Base-by-base conservation (phyloP, 1,284 basidiomycete species). In the Somion occarium region DNA sequence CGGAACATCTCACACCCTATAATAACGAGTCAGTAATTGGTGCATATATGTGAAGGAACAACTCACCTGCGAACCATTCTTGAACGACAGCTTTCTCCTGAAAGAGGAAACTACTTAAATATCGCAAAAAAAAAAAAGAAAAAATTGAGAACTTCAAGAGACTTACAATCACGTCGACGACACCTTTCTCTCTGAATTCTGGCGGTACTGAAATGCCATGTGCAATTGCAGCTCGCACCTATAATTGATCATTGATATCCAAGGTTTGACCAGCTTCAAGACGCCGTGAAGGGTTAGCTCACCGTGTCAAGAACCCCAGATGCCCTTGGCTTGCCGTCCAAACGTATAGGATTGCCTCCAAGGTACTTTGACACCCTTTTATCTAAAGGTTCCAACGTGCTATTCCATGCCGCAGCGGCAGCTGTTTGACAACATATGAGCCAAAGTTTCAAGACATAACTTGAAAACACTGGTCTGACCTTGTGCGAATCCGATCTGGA, bases 281-380 rank as follows among this genome's bases (percentile, higher is more conserved):
- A 34, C 37, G n/a, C 9, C 15, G 7, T 76, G 44, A n/a, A n/a
- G n/a, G n/a, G n/a, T n/a, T n/a, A n/a, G n/a, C n/a, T n/a, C 53
- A 85, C 83, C 0, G 89, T 91, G 64, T 92, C 90, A 56, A 92
- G 69, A n/a, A 93, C 75, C 3, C 89, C 90, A 15, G 83, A 88
- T 4, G 86, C 83, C 53, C 88, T 72, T 2, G 90, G 90, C 58
- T 80, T 83, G 1, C 88, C 88, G 56, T 92, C 88, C 2, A 92
- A 69, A 15, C 88, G 78, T 11, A 91, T 69, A 2, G 85, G 82
- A 38, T 79, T 79, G 0, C 84, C 86, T n/a, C 78, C 75, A 24
- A 88, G 72, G 56, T 88, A 88, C 57, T 83, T 85, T 1, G 83
- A 82, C 3, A 92, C 51, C 51, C 79, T 80, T 45, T 69, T 68